Conservation (phyloP, 1,284 basidiomycete genomes). For the Sporisorium graminicola region DNA sequence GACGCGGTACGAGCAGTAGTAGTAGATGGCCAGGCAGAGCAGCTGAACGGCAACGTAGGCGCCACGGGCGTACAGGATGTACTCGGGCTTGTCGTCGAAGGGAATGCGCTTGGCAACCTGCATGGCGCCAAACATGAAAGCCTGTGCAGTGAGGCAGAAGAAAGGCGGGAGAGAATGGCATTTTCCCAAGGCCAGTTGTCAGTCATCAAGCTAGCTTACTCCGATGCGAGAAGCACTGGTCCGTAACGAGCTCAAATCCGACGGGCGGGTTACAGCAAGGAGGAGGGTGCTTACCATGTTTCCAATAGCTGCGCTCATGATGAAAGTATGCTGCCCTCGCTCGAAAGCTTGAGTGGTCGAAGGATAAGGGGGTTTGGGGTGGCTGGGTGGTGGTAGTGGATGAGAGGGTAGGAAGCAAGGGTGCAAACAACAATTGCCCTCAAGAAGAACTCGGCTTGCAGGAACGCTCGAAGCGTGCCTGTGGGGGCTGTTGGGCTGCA, state of each 20-base stretch:
- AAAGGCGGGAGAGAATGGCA: not conserved
- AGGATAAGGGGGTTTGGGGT: not conserved
- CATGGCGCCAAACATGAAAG: slow-evolving; percentile 66
- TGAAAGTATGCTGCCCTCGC: slow-evolving; percentile 11
- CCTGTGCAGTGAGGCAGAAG: slow-evolving; percentile 19
- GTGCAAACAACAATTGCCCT: slow-evolving; percentile 1
- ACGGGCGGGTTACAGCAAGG: not conserved
- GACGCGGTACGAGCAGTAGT: slow-evolving; percentile 77
- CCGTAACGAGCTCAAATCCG: not conserved
- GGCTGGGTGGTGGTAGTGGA: slow-evolving; percentile 8
- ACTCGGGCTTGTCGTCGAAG: slow-evolving; percentile 84
- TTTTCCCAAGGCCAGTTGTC: slow-evolving; percentile 3
- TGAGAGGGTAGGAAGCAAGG: not conserved
- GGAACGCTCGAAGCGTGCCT: not conserved
- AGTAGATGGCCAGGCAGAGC: slow-evolving; percentile 80
- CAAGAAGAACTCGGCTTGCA: not conserved
- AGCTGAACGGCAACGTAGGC: slow-evolving; percentile 84
- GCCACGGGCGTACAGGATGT: slow-evolving; percentile 84
- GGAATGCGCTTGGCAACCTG: slow-evolving; percentile 87
- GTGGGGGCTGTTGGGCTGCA: too few species aligned
- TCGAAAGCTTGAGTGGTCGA: slow-evolving; percentile 13
- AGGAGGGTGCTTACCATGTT: slow-evolving; percentile 47
- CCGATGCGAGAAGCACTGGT: not conserved
- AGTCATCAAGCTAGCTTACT: not conserved
- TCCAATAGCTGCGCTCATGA: slow-evolving; percentile 53